A percentile compares a stretch with the other conserved stretches of the same genome.
phyloP scores from a whole-genome alignment of 768 basidiomycete species.

The Porpolomopsis calyptriformis region DNA sequence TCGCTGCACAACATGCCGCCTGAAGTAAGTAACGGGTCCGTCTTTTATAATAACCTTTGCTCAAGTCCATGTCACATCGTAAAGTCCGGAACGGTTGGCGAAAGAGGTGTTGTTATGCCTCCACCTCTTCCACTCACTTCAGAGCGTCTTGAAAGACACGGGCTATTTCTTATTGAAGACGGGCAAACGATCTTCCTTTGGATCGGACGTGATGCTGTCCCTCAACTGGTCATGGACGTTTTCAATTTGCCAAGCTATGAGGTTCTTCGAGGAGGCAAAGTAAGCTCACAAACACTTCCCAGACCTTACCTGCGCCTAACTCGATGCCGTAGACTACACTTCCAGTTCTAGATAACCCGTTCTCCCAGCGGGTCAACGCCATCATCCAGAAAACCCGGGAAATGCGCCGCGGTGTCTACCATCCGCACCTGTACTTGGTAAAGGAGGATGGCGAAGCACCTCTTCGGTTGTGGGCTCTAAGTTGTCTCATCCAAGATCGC shows the following conservation, averaged over 20 bases:
- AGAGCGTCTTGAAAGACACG: conserved; percentile 91
- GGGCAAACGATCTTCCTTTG: conserved; percentile 97
- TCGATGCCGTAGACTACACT: conserved; percentile 56
- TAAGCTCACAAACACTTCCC: too few species aligned
- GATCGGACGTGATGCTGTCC: conserved; percentile 98
- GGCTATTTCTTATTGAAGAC: conserved; percentile 94
- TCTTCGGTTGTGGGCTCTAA: conserved; percentile 89
- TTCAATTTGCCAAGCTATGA: conserved; percentile 86
- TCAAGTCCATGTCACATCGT: background rate
- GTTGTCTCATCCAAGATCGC: conserved; percentile 89
- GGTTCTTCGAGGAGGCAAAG: conserved; percentile 89
- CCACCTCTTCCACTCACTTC: conserved; percentile 83
- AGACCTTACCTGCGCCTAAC: background rate
- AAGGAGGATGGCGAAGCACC: conserved; percentile 98
- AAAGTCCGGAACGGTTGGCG: conserved; percentile 85
- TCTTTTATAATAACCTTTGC: background rate
- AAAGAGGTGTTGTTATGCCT: conserved; percentile 81
- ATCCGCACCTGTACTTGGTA: conserved; percentile 89
- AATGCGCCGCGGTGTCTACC: conserved; percentile 85
- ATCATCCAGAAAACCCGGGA: conserved; percentile 92
- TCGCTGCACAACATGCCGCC: conserved; percentile 93
- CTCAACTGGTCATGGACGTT: conserved; percentile 86
- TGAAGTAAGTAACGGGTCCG: conserved; percentile 42
- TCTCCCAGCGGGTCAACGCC: conserved; percentile 92
- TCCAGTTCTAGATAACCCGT: conserved; percentile 83